Conservation (phyloP, 164 flowering plant genomes). For the Protea cynaroides region DNA sequence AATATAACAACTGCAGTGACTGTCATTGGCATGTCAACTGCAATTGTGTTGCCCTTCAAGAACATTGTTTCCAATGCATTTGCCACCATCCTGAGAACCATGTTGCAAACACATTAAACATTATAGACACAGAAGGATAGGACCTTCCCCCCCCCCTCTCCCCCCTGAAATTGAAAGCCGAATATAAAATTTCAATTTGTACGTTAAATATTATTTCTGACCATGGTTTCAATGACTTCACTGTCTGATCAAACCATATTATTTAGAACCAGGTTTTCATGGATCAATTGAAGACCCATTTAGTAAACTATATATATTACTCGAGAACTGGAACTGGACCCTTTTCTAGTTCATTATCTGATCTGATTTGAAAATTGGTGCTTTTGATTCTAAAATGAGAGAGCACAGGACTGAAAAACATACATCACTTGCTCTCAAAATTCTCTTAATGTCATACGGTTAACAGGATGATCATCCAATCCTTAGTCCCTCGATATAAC, state of each 20-base stretch:
- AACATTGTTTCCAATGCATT: slow-evolving; percentile 70
- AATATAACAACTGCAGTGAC: slow-evolving; percentile 75
- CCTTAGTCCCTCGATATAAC: slow-evolving; percentile 84
- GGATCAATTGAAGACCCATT: too few relatives aligned
- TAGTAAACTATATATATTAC: too few relatives aligned
- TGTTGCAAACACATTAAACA: slow-evolving; percentile 3
- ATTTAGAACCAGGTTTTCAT: too few relatives aligned
- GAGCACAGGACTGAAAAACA: slow-evolving; percentile 13
- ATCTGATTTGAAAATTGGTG: too few relatives aligned
- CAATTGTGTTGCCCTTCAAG: slow-evolving; percentile 82
- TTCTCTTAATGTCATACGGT: slow-evolving; percentile 53
- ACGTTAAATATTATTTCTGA: too few relatives aligned
- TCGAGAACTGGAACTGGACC: too few relatives aligned
- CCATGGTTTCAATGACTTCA: too few relatives aligned
- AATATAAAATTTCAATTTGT: too few relatives aligned
- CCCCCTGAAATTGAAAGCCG: too few relatives aligned
- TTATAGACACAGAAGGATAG: not conserved
- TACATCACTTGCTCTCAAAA: slow-evolving; percentile 87
- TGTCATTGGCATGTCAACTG: slow-evolving; percentile 96
- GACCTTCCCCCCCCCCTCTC: too few relatives aligned
- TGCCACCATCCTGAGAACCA: slow-evolving; percentile 73
- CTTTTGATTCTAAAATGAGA: not conserved
- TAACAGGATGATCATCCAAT: slow-evolving; percentile 45
- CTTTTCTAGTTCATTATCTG: too few relatives aligned
- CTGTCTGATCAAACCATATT: too few relatives aligned